Base-by-base conservation (phyloP, 2,329 filamentous ascomycete species). In the Setomelanomma holmii region DNA sequence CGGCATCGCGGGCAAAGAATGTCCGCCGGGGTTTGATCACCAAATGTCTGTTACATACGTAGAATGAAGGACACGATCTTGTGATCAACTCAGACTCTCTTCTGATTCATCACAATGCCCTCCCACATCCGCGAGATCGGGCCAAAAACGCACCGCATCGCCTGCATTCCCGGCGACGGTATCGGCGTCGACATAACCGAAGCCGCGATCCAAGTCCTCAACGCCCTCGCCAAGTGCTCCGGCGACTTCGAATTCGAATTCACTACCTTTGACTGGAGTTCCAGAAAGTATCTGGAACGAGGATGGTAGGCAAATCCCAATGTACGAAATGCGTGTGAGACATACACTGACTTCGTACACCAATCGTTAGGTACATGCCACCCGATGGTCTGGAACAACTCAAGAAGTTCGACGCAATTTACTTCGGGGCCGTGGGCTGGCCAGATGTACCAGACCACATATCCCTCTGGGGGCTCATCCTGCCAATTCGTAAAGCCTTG, bases 391-490 rank as follows among this genome's bases (percentile, higher is more conserved):
- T 83, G 43, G 76, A 80, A 20, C 78, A 79, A 21, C 64, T 85
- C 23, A 79, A 78, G 41, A 78, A 78, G 47, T 79, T 79, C 58
- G 80, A 84, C 64, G 82, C 82, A 2, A 79, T 84, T 22, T 78
- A 86, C 49, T 86, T 87, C 56, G 84, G 84, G 10, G 82, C 83
- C 2, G 84, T 86, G 1, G 84, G 84, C 14, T 83, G 78, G 64
- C 83, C 83, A 45, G 77, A 85, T 44, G 85, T 89, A 0, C 86
- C 87, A 1, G 87, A 89, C 58, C 83, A 89, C 56, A 82, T 89
- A 51, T 84, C 84, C 0, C 81, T 90, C 1, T 89, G 87, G 87
- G 81, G 82, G 6, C 80, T 88, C 24, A 83, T 88, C 39, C 76
- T 90, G 6, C 85, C 85, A 16, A 89, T 90, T 63, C 83, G 87